These are phyloP conservation scores for Medicago arabica DNA, from an alignment of 306 rosid genomes.

Conservation along the genomic window DNA sequence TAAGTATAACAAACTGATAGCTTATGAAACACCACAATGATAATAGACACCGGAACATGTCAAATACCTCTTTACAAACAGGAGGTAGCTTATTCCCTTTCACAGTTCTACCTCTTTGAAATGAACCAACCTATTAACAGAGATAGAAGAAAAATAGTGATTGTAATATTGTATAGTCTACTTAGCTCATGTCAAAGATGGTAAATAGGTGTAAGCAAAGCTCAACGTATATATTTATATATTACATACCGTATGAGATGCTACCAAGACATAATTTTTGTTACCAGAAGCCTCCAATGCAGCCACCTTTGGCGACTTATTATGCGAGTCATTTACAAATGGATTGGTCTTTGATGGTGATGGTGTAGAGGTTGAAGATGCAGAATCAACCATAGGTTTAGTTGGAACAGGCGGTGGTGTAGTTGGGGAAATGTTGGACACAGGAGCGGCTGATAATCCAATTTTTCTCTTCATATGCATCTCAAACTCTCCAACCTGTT, in stretches of 20 bases:
- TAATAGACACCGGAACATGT: constrained; percentile 26
- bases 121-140: constrained; percentile 77
- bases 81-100: constrained; percentile 94
- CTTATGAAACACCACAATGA: constrained; percentile 4
- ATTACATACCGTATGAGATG: constrained; percentile 76
- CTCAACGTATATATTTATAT: background rate
- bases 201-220: constrained; percentile 5
- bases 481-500: constrained; percentile 96
- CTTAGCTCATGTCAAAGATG: constrained; percentile 32
- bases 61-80: constrained; percentile 78
- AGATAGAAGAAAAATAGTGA: constrained; percentile 10
- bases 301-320: constrained; percentile 72
- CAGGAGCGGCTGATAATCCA: constrained; percentile 64
- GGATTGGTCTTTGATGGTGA: constrained; percentile 61
- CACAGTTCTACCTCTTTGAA: constrained; percentile 81
- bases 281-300: constrained; percentile 85
- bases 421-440: constrained; percentile 69
- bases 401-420: constrained; percentile 77
- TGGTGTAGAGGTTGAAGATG: constrained; percentile 52
- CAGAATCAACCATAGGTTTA: constrained; percentile 73
- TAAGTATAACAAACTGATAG: constrained; percentile 27
- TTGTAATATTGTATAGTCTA: constrained; percentile 34
- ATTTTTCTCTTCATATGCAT: constrained; percentile 90
- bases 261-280: constrained; percentile 63
- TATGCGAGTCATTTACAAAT: constrained; percentile 49